These are phyloP conservation scores for Metarhizium album DNA, from an alignment of 2,329 filamentous ascomycete species.

Conservation along the genomic window DNA sequence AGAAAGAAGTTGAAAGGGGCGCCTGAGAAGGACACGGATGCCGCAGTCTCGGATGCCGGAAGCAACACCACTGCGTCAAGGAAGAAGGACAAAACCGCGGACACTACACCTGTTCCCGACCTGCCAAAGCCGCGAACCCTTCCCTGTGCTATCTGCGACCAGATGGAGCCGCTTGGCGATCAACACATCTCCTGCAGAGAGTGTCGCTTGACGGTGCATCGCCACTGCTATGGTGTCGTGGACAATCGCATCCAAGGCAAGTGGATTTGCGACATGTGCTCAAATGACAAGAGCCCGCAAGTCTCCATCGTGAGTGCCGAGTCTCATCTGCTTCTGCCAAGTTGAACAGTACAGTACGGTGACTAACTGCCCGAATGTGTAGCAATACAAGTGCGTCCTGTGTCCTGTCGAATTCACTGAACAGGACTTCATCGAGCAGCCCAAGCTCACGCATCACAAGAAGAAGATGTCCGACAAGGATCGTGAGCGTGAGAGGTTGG, in stretches of 20 bases:
- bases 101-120: conserved; percentile 56
- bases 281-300: conserved; percentile 83
- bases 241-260: conserved; percentile 61
- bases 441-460: conserved; percentile 41
- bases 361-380: conserved; percentile 16
- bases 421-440: conserved; percentile 72
- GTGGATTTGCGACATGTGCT: conserved; percentile 94
- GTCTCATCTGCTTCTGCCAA: neutral
- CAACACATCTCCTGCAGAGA: conserved; percentile 71
- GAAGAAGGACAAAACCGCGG: conserved; percentile 49
- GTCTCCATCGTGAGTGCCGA: conserved; percentile 67
- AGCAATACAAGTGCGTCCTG: conserved; percentile 82
- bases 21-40: conserved; percentile 40
- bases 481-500: conserved; percentile 73
- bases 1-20: conserved; percentile 54
- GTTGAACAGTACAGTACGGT: conserved; percentile 6
- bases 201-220: conserved; percentile 85
- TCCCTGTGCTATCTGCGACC: conserved; percentile 76
- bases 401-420: conserved; percentile 77
- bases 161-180: conserved; percentile 60
- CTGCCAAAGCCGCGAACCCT: conserved; percentile 67
- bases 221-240: conserved; percentile 79
- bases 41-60: conserved; percentile 32
- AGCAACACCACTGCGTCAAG: conserved; percentile 30
- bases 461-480: conserved; percentile 90